phyloP scores from a whole-genome alignment of 805 yeast species.

The Blastobotrys chiropterorum region DNA sequence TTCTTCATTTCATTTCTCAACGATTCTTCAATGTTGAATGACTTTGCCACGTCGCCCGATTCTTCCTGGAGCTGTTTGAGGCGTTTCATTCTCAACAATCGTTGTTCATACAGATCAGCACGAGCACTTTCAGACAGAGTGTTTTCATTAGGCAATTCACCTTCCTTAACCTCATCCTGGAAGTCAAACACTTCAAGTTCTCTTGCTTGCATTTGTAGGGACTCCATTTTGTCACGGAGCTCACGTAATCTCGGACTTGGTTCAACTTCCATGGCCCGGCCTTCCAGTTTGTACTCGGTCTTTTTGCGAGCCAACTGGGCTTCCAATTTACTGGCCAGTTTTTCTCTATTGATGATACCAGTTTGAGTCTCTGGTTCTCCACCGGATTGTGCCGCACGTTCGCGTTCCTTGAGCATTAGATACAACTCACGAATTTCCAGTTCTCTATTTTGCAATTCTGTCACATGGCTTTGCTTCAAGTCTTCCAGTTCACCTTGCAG shows the following conservation, averaged over 20 bases:
- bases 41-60: constrained; percentile 57
- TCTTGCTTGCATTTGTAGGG: constrained; percentile 75
- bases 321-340: constrained; percentile 28
- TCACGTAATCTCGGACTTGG: constrained; percentile 72
- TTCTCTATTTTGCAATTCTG: constrained; percentile 40
- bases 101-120: constrained; percentile 46
- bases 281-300: constrained; percentile 36
- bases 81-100: constrained; percentile 57
- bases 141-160: constrained; percentile 36
- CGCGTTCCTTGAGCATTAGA: constrained; percentile 45
- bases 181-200: constrained; percentile 83
- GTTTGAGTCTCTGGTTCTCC: background rate
- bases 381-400: constrained; percentile 11
- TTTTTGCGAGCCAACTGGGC: constrained; percentile 30
- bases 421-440: constrained; percentile 55
- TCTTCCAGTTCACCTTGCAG: constrained; percentile 59
- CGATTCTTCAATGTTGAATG: constrained; percentile 8
- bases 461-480: constrained; percentile 38
- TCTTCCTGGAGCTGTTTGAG: constrained; percentile 61
- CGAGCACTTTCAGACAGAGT: constrained; percentile 6
- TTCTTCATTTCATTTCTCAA: background rate
- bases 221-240: constrained; percentile 78
- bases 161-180: constrained; percentile 66
- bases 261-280: constrained; percentile 47
- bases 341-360: constrained; percentile 30